Percentiles rank a stretch among this genome's conserved stretches.
phyloP scores from a whole-genome alignment of 352 stramenopile genomes.

The Elongisporangium undulatum region DNA sequence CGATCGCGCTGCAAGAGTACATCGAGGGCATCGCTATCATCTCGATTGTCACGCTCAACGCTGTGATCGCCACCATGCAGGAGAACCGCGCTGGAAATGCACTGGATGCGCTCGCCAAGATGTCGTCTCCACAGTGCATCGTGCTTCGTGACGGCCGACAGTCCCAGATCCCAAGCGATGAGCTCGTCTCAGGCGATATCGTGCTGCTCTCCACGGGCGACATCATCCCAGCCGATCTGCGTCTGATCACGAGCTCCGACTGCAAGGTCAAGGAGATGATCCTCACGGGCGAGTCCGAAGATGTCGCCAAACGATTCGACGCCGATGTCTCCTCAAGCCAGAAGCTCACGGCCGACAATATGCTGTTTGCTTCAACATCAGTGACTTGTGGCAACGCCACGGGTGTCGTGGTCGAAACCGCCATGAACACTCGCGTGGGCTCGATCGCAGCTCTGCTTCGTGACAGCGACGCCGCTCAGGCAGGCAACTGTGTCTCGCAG shows the following conservation, averaged over 20 bases:
- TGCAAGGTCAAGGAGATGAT: slow-evolving; percentile 88
- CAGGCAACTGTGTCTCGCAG: slow-evolving; percentile 13
- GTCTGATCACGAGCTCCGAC: slow-evolving; percentile 64
- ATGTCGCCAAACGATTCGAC: slow-evolving; percentile 23
- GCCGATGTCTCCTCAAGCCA: slow-evolving; percentile 4
- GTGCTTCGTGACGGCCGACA: slow-evolving; percentile 20
- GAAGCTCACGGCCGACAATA: slow-evolving; percentile 54
- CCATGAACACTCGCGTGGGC: slow-evolving; percentile 36
- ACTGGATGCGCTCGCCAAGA: slow-evolving; percentile 24
- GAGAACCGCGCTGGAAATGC: slow-evolving; percentile 29
- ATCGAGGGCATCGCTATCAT: slow-evolving; percentile 33
- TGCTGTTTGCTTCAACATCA: slow-evolving; percentile 88
- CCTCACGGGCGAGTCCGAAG: slow-evolving; percentile 81
- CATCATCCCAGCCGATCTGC: slow-evolving; percentile 84
- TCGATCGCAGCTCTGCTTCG: slow-evolving; percentile 36
- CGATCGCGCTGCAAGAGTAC: slow-evolving; percentile 31
- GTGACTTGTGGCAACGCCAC: slow-evolving; percentile 44
- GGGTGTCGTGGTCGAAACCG: slow-evolving; percentile 35
- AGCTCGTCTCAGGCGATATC: slow-evolving; percentile 52
- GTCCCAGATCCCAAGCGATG: slow-evolving; percentile 30
- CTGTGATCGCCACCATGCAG: slow-evolving; percentile 28
- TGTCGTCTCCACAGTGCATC: slow-evolving; percentile 26
- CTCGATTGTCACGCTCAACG: slow-evolving; percentile 35
- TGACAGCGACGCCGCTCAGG: slow-evolving; percentile 6
- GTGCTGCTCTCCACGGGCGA: slow-evolving; percentile 83